Evolutionary conservation across 805 yeast genomes (phyloP).

Genomic region (Hanseniaspora lindneri): DNA sequence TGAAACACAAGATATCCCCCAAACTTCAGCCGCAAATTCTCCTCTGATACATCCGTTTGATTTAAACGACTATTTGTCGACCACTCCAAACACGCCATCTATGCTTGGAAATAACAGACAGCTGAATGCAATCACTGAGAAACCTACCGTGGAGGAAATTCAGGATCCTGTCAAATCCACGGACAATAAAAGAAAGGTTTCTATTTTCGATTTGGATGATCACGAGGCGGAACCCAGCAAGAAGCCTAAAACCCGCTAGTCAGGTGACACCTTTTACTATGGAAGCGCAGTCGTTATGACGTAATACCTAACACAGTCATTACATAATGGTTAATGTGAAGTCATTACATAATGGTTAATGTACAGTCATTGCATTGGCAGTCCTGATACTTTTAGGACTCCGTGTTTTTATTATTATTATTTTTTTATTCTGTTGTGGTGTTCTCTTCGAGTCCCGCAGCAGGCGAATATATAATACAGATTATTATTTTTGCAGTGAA

Average conservation of each 20-base stretch:
- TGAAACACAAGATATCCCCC: too few species aligned
- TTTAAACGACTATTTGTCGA: conserved; percentile 15
- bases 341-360: neutral
- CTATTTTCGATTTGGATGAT: neutral
- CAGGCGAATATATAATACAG: neutral
- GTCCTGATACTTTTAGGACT: neutral
- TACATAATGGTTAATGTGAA: too few species aligned
- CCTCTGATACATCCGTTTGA: conserved; percentile 13
- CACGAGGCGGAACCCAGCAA: neutral
- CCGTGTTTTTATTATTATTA: too few species aligned
- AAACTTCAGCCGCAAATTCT: neutral
- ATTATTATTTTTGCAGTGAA: neutral
- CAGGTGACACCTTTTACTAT: too few species aligned
- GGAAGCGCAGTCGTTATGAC: too few species aligned
- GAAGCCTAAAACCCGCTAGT: too few species aligned
- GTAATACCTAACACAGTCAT: neutral
- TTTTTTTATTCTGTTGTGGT: too few species aligned
- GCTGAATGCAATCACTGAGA: neutral
- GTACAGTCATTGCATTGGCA: neutral
- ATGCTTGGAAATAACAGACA: neutral
- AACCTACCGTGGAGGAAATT: neutral
- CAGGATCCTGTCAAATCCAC: neutral
- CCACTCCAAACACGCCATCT: conserved; percentile 13
- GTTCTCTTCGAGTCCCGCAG: too few species aligned
- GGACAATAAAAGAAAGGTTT: conserved; percentile 3